Percentiles rank a stretch among this genome's conserved stretches.
Evolutionary conservation across 441 rosid species (phyloP).

Genomic region (Eutrema salsugineum): DNA sequence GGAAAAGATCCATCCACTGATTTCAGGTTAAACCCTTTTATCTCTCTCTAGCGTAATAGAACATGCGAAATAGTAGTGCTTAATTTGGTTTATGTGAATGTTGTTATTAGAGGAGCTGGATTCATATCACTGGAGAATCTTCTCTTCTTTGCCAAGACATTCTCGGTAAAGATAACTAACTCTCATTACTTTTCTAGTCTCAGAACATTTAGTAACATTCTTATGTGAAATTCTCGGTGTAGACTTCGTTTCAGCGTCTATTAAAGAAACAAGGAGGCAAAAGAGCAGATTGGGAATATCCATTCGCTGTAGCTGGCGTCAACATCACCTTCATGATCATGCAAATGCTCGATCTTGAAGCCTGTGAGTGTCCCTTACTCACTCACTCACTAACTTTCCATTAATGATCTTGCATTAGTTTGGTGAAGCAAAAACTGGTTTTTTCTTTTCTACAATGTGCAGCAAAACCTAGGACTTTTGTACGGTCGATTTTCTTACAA

Average conservation of each 20-base stretch:
- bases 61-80: neutral
- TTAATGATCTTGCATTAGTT: neutral
- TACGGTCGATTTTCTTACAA: slow-evolving; percentile 72
- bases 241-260: slow-evolving; percentile 72
- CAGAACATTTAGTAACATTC: neutral
- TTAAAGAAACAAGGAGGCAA: slow-evolving; percentile 73
- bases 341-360: slow-evolving; percentile 94
- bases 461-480: slow-evolving; percentile 78
- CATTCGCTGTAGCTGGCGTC: slow-evolving; percentile 98
- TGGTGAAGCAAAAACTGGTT: neutral
- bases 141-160: slow-evolving; percentile 85
- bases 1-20: slow-evolving; percentile 96
- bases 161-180: slow-evolving; percentile 45
- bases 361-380: slow-evolving; percentile 51
- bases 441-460: slow-evolving; percentile 21
- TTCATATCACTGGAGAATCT: slow-evolving; percentile 90
- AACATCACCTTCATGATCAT: slow-evolving; percentile 93
- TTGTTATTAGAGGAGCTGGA: slow-evolving; percentile 78
- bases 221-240: slow-evolving; percentile 8
- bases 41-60: neutral
- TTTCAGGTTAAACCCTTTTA: slow-evolving; percentile 50
- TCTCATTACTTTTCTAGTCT: neutral
- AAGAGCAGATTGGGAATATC: slow-evolving; percentile 91
- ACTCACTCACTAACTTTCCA: neutral
- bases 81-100: neutral